Conservation (phyloP, 345 rosid species). For the Salix exigua region DNA sequence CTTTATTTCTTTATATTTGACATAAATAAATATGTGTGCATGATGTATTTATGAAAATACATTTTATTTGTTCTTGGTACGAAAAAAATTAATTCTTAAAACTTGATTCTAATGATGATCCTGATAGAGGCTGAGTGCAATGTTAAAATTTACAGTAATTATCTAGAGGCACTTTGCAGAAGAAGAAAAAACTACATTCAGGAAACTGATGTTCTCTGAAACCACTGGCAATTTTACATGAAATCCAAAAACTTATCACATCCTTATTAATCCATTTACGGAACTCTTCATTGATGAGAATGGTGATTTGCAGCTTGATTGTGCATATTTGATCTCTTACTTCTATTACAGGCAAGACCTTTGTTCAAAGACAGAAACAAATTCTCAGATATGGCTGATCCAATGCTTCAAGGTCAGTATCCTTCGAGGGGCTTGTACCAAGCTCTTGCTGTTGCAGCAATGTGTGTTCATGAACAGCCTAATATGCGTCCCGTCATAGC, state of each 20-base stretch:
- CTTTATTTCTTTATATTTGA: no score
- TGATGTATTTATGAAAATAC: no score
- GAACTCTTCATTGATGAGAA: background rate
- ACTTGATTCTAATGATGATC: background rate
- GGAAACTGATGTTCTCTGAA: background rate
- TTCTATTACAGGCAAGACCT: constrained; percentile 65
- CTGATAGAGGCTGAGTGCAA: background rate
- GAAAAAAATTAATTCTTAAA: no score
- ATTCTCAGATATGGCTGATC: constrained; percentile 72
- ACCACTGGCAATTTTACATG: background rate
- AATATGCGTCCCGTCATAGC: constrained; percentile 65
- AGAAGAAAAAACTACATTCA: background rate
- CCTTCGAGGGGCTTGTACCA: constrained; percentile 79
- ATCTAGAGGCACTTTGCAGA: background rate
- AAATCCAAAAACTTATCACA: background rate
- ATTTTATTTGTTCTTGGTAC: no score
- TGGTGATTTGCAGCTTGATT: background rate
- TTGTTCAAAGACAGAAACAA: constrained; percentile 76
- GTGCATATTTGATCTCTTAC: background rate
- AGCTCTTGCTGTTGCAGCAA: constrained; percentile 86
- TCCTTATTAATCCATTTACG: background rate
- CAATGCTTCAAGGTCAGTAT: constrained; percentile 65
- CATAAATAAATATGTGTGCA: no score
- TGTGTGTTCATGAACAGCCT: constrained; percentile 95
- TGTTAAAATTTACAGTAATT: background rate